These are phyloP conservation scores for Ceriops decandra DNA, from an alignment of 345 rosid species.

Conservation along the genomic window DNA sequence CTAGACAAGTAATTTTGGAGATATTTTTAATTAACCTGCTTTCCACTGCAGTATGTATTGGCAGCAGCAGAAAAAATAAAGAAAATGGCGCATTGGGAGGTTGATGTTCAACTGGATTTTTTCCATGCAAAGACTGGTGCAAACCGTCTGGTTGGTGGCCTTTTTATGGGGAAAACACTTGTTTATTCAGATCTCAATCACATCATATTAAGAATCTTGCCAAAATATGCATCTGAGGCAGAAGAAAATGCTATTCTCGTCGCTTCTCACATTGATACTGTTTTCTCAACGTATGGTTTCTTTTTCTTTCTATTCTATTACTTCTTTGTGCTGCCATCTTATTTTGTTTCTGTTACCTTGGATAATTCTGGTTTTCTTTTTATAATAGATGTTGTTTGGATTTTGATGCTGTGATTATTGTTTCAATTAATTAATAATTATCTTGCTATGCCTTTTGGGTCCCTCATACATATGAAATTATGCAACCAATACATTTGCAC, in stretches of 20 bases:
- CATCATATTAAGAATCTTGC: conserved; percentile 61
- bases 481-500: not conserved
- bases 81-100: conserved; percentile 73
- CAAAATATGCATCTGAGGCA: conserved; percentile 72
- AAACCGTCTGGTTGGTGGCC: conserved; percentile 56
- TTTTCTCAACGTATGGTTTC: conserved; percentile 70
- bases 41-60: conserved; percentile 67
- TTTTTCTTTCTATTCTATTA: conserved; percentile 18
- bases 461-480: not conserved
- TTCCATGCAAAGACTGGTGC: conserved; percentile 67
- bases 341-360: not conserved
- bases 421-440: not conserved
- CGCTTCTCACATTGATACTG: conserved; percentile 94
- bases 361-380: not conserved
- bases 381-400: not conserved
- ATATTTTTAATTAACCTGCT: conserved; percentile 22
- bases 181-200: conserved; percentile 82
- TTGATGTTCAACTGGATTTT: conserved; percentile 73
- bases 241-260: conserved; percentile 73
- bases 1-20: conserved; percentile 3
- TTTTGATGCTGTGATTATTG: conserved; percentile 1
- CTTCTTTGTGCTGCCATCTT: not conserved
- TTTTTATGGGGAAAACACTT: conserved; percentile 71
- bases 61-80: conserved; percentile 52
- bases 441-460: not conserved